phyloP scores from a whole-genome alignment of 2,329 filamentous ascomycete genomes.

The Verticillium klebahnii region DNA sequence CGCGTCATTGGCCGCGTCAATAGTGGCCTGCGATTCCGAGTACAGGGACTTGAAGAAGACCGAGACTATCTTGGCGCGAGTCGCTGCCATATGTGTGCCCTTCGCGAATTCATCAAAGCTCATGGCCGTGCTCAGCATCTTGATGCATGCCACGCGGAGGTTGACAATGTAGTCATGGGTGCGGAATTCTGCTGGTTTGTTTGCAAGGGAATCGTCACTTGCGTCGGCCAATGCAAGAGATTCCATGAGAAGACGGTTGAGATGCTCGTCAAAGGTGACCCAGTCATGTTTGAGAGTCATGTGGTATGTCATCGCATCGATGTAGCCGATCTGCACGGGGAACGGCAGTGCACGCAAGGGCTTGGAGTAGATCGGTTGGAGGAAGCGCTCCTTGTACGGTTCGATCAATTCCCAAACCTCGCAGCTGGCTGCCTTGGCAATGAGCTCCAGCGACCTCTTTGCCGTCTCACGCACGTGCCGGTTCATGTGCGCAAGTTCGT shows the following conservation, averaged over 20 bases:
- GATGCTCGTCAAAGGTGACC: conserved; percentile 84
- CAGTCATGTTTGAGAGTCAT: conserved; percentile 85
- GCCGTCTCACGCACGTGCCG: conserved; percentile 87
- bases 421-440: conserved; percentile 72
- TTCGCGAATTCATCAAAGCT: conserved; percentile 87
- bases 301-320: conserved; percentile 95
- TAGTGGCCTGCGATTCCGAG: conserved; percentile 85
- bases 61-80: conserved; percentile 71
- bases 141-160: conserved; percentile 88
- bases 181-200: conserved; percentile 90
- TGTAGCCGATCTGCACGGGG: conserved; percentile 93
- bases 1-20: conserved; percentile 88
- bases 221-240: conserved; percentile 91
- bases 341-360: conserved; percentile 90
- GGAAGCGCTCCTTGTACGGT: conserved; percentile 82
- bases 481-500: conserved; percentile 92
- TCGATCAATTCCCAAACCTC: conserved; percentile 85
- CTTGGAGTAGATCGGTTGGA: conserved; percentile 94
- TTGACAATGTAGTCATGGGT: conserved; percentile 95
- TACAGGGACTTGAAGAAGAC: conserved; percentile 99
- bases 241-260: conserved; percentile 88
- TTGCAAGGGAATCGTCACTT: conserved; percentile 84
- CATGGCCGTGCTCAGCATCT: conserved; percentile 88
- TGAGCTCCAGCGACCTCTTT: conserved; percentile 72
- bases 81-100: conserved; percentile 58